phyloP scores from a whole-genome alignment of 176 grass and related monocot genomes.

The Saccharum spontaneum region DNA sequence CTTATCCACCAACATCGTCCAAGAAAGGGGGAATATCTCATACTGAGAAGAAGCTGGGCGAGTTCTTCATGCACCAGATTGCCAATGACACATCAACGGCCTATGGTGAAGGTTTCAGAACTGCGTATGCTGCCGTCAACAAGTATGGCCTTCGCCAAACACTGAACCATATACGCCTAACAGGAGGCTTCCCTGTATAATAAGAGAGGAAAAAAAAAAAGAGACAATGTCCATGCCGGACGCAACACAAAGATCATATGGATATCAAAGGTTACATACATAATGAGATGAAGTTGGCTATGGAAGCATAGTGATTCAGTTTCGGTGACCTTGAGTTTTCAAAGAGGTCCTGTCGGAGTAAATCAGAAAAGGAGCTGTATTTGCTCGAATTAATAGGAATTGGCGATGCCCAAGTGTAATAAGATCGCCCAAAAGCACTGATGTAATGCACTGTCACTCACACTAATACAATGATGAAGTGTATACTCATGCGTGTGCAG shows the following conservation, averaged over 20 bases:
- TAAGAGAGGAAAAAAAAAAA: not conserved
- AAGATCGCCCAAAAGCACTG: slow-evolving; percentile 18
- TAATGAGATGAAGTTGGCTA: slow-evolving; percentile 4
- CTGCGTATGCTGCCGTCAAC: slow-evolving; percentile 68
- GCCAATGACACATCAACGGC: slow-evolving; percentile 74
- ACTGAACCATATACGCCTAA: slow-evolving; percentile 74
- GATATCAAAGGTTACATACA: slow-evolving; percentile 12
- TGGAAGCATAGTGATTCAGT: not conserved
- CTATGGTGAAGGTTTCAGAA: slow-evolving; percentile 92
- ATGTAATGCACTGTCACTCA: slow-evolving; percentile 17
- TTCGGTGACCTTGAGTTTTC: slow-evolving; percentile 48
- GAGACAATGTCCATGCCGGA: slow-evolving; percentile 18
- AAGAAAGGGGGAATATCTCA: slow-evolving; percentile 89
- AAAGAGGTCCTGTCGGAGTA: slow-evolving; percentile 37
- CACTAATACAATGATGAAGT: slow-evolving; percentile 30
- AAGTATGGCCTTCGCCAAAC: slow-evolving; percentile 75
- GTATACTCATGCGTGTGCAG: not conserved
- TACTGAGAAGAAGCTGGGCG: slow-evolving; percentile 91
- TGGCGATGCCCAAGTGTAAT: slow-evolving; percentile 19
- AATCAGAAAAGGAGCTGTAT: slow-evolving; percentile 46
- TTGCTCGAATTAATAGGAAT: slow-evolving; percentile 37
- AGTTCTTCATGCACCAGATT: slow-evolving; percentile 98
- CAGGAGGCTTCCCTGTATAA: slow-evolving; percentile 56
- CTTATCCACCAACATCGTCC: slow-evolving; percentile 46
- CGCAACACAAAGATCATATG: not conserved